These are phyloP conservation scores for Spinellus fusiger DNA, from an alignment of 192 early-diverging fungal genomes.

Conservation along the genomic window DNA sequence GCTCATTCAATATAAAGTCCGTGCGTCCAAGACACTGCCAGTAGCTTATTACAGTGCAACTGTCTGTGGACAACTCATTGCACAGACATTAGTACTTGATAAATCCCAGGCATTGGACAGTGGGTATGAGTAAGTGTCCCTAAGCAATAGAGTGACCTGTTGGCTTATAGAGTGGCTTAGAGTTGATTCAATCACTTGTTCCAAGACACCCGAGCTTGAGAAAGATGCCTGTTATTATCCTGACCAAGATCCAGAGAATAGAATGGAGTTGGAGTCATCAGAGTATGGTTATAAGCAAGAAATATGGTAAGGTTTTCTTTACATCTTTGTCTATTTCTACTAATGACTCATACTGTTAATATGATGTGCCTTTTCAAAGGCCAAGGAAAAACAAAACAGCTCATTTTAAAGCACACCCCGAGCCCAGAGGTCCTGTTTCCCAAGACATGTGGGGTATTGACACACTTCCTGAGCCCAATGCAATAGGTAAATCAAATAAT, in stretches of 20 bases:
- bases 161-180: no score
- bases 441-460: conserved; percentile 3
- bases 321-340: no score
- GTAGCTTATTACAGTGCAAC: conserved; percentile 16
- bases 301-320: no score
- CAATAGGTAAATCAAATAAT: background rate
- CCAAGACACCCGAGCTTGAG: conserved; percentile 8
- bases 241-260: background rate
- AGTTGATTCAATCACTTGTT: background rate
- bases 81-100: conserved; percentile 10
- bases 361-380: no score
- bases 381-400: background rate
- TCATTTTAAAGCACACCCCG: background rate
- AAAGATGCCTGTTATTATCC: conserved; percentile 6
- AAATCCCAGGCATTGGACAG: background rate
- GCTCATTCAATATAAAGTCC: background rate
- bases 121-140: background rate
- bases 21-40: background rate
- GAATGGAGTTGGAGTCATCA: background rate
- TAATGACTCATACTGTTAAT: no score
- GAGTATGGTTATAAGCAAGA: background rate
- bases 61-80: conserved; percentile 13
- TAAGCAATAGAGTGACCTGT: no score
- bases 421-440: background rate
- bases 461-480: conserved; percentile 4